These are phyloP conservation scores for Dioscorea zingiberensis DNA, from an alignment of 106 monocot genomes.

Conservation along the genomic window DNA sequence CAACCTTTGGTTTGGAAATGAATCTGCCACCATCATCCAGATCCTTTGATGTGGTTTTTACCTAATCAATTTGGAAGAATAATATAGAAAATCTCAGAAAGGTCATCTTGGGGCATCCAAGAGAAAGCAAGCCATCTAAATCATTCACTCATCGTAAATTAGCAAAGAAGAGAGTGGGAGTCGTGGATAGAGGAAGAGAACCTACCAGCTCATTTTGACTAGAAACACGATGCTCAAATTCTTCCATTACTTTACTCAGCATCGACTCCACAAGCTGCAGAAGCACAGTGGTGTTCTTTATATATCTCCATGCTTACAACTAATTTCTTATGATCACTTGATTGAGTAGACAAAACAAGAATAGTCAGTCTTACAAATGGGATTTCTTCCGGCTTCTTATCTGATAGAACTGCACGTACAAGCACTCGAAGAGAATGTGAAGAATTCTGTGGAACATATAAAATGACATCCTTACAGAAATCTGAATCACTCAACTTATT, in stretches of 20 bases:
- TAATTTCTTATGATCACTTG: too few species aligned
- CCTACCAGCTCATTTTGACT: slow-evolving; percentile 70
- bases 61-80: slow-evolving; percentile 14
- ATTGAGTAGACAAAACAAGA: too few species aligned
- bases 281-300: neutral
- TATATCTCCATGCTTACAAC: too few species aligned
- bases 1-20: slow-evolving; percentile 43
- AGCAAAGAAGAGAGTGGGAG: too few species aligned
- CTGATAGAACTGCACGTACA: slow-evolving; percentile 54
- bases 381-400: slow-evolving; percentile 87
- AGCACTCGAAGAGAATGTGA: slow-evolving; percentile 67
- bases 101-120: too few species aligned
- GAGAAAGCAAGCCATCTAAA: too few species aligned
- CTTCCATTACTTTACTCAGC: slow-evolving; percentile 69
- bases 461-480: neutral
- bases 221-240: slow-evolving; percentile 61
- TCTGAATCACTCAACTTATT: too few species aligned
- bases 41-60: slow-evolving; percentile 33
- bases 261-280: slow-evolving; percentile 80
- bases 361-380: slow-evolving; percentile 46
- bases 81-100: too few species aligned
- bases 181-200: neutral
- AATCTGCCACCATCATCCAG: slow-evolving; percentile 28
- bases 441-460: slow-evolving; percentile 28
- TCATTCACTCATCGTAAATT: too few species aligned